Percentiles rank a stretch among this genome's conserved stretches.
Evolutionary conservation across 2,329 filamentous ascomycete species (phyloP).

Genomic region (Pestalotiopsis sp.): DNA sequence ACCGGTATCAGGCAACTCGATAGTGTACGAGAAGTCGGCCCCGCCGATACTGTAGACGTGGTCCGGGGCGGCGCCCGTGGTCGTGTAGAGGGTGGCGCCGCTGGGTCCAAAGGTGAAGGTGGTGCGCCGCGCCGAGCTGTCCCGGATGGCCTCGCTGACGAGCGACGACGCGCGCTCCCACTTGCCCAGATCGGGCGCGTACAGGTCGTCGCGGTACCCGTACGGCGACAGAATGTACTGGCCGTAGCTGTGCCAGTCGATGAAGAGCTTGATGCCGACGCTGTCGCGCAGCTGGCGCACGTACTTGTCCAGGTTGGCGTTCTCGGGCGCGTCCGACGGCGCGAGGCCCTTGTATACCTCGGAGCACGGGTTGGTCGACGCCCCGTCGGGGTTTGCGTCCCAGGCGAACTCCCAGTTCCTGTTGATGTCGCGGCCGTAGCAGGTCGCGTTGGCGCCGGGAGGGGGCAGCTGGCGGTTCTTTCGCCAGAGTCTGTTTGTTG

Average conservation of each 20-base stretch:
- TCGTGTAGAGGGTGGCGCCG: slow-evolving; percentile 40
- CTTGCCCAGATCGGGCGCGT: slow-evolving; percentile 2
- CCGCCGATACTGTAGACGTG: slow-evolving; percentile 31
- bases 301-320: slow-evolving; percentile 48
- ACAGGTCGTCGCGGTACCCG: slow-evolving; percentile 51
- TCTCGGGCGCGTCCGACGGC: slow-evolving; percentile 49
- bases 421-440: slow-evolving; percentile 52
- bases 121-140: slow-evolving; percentile 40
- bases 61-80: slow-evolving; percentile 18
- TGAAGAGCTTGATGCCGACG: slow-evolving; percentile 56
- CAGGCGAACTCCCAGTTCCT: slow-evolving; percentile 55
- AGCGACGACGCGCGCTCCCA: not conserved
- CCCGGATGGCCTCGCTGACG: slow-evolving; percentile 36
- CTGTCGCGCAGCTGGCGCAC: slow-evolving; percentile 42
- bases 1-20: slow-evolving; percentile 25
- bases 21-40: slow-evolving; percentile 32
- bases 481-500: slow-evolving; percentile 53
- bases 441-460: slow-evolving; percentile 24
- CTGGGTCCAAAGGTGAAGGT: slow-evolving; percentile 40
- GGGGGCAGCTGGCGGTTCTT: slow-evolving; percentile 47
- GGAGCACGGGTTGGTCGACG: slow-evolving; percentile 47
- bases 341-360: slow-evolving; percentile 46
- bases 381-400: slow-evolving; percentile 40
- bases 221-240: slow-evolving; percentile 54
- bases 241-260: slow-evolving; percentile 56